Evolutionary conservation across 345 rosid genomes (phyloP), one percentile per base, ranked within the genome.

Genomic region (Erysimum cheiranthoides): DNA sequence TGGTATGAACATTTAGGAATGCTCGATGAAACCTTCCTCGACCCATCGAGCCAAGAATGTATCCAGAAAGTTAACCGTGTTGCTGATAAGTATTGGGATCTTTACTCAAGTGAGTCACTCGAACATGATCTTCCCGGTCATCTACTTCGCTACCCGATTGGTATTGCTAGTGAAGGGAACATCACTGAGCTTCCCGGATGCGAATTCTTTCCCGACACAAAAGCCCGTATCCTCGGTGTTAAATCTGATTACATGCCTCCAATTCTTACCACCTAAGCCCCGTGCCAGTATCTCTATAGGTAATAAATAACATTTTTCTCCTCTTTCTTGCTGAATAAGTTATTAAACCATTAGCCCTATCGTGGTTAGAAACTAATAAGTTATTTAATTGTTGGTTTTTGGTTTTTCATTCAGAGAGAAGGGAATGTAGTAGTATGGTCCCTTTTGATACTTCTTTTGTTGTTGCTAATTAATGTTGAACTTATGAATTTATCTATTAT

Each of bases 1-100:
- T 95, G 99, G 99, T 90, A 95, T 8, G 99, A 95, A 76, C 99
- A 95, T 82, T 84, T 95, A 10, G 99, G 99, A 64, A 88, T 90
- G 96, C 98, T 93, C 0, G 85, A 90, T 58, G 89, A 89, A 49
- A 35, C 88, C 4, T 95, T 95, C 87, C 90, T 91, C 34, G 61
- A 74, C 31, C 98, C 99, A 25, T 94, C 92, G 31, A 84, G 81
- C 10, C 77, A 79, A 75, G 86, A 89, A 66, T 92, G 96, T 76
- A 71, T 93, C 69, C 61, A 50, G 58, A 89, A 78, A 81, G 91
- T 95, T 66, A 95, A 93, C 87, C 85, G 83, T 73, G 42, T 93
- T 47, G 94, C 97, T 39, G 96, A 90, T 30, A 89, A 82, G 79
- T 92, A 95, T 61, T 95, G 99, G 99, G 93, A 95, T 78, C 84